Evolutionary conservation across 371 early-diverging fungal genomes (phyloP), one percentile per base, ranked within the genome.

Genomic region (Syncephalastrum contaminatum): DNA sequence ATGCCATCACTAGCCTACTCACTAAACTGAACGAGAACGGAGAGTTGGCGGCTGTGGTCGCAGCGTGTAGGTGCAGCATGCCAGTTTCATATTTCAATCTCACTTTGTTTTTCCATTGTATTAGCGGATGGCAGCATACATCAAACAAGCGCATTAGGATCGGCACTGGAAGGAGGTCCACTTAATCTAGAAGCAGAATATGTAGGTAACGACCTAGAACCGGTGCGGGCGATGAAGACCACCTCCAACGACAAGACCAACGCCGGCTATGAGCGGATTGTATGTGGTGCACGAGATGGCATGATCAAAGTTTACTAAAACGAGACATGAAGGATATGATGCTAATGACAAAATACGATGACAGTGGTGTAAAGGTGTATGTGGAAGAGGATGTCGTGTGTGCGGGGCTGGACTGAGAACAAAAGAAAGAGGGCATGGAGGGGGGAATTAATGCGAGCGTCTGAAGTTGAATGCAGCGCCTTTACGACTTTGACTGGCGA

Each of bases 121-220:
- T 7, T 54, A 76, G 77, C 67, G 18, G 77, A 76, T 53, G 77
- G 77, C 40, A 69, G 67, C 39, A 40, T 73, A 2, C 73, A 71
- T 54, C 67, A 66, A 39, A 76, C 77, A 8, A 56, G 47, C 10
- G n/a, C 71, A 2, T 19, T 76, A 16, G 4, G 22, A 3, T 12
- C 45, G 19, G 42, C 61, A 4, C n/a, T 67, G 12, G 45, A 50
- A 16, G 20, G 30, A 0, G 43, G 43, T 2, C 44, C 41, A 2
- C 15, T 51, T 0, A 19, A 61, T 0, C 52, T 65, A 27, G 42
- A 52, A 8, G 62, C 60, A 14, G 77, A 76, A 43, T 70, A 66
- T 27, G 60, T 72, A 4, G 77, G 77, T 6, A 73, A 61, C 54
- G 77, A 76, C 39, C 46, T 76, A 2, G 77, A 76, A 21, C 19